Base-by-base conservation (phyloP, 495 filamentous ascomycete genomes). In the Viridothelium virens region DNA sequence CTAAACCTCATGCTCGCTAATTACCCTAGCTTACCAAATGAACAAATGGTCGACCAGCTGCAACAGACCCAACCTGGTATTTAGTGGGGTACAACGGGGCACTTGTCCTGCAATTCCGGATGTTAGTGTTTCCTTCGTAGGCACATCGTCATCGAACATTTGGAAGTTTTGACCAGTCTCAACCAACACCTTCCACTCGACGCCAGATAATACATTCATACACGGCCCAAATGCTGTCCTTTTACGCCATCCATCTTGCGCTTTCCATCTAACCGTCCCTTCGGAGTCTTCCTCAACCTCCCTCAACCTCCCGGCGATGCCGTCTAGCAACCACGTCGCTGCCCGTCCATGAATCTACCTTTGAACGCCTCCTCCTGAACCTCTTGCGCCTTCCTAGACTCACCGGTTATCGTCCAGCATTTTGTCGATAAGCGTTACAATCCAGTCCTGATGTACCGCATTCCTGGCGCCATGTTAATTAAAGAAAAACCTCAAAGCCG, bases 401-500 rank as follows among this genome's bases (percentile, higher is more conserved):
- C n/a, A n/a, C n/a, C n/a, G n/a, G n/a, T n/a, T n/a, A n/a, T n/a
- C 41, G 41, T 46, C 41, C 14, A 14, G 41, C 41, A 46, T 46
- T 14, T 46, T 46, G 41, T 14, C 41, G n/a, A n/a, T n/a, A n/a
- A n/a, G n/a, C 39, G 39, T 44, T 12, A 12, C 47, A 12, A 6
- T 53, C n/a, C n/a, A n/a, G 9, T 53, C 47, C 47, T n/a, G 9
- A 53, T 53, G 47, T 53, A 53, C 47, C 47, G 16, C 9, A 11
- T 53, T n/a, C 47, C 47, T 18, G 47, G 47, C 47, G 47, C 47
- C 47, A 53, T 53, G 47, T 53, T 53, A 53, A 53, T 53, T n/a
- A 53, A 53, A 53, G 47, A 53, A 18, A 53, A 53, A 25, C 47
- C 6, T 53, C 47, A 53, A n/a, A 53, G 10, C 18, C 47, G 47